Evolutionary conservation across 169 alveolate species (phyloP).

Genomic region (Plasmodium ovale): DNA sequence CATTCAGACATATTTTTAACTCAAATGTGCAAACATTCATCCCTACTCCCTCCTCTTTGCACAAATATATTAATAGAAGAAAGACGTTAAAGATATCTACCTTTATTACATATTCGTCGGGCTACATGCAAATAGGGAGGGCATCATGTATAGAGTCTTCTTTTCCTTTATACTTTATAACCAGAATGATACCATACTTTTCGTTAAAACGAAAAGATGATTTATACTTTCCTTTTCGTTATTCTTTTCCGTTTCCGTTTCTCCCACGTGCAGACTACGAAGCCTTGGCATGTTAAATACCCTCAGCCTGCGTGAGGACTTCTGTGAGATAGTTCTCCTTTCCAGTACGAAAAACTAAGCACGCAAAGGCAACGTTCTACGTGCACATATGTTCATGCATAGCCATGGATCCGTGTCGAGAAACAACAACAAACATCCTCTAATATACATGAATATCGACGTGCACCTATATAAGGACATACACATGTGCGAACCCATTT

Average conservation of each 20-base stretch:
- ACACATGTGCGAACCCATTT: background rate
- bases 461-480: background rate
- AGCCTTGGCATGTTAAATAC: slow-evolving; percentile 30
- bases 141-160: slow-evolving; percentile 20
- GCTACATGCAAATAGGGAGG: slow-evolving; percentile 41
- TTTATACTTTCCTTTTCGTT: background rate
- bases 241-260: background rate
- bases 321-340: slow-evolving; percentile 24
- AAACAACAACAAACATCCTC: background rate
- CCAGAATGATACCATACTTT: too few relatives aligned
- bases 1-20: too few relatives aligned
- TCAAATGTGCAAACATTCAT: too few relatives aligned
- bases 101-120: slow-evolving; percentile 65
- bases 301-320: slow-evolving; percentile 30
- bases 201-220: background rate
- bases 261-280: background rate
- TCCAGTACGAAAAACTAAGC: slow-evolving; percentile 12
- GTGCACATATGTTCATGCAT: background rate
- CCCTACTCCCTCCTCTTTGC: background rate
- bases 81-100: slow-evolving; percentile 57
- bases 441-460: background rate
- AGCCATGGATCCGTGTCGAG: too few relatives aligned
- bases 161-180: too few relatives aligned
- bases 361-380: background rate
- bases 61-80: slow-evolving; percentile 15